Percentiles rank a stretch among this genome's conserved stretches.
Conservation (phyloP, 305 asterid species). For the Fraxinus sp. region DNA sequence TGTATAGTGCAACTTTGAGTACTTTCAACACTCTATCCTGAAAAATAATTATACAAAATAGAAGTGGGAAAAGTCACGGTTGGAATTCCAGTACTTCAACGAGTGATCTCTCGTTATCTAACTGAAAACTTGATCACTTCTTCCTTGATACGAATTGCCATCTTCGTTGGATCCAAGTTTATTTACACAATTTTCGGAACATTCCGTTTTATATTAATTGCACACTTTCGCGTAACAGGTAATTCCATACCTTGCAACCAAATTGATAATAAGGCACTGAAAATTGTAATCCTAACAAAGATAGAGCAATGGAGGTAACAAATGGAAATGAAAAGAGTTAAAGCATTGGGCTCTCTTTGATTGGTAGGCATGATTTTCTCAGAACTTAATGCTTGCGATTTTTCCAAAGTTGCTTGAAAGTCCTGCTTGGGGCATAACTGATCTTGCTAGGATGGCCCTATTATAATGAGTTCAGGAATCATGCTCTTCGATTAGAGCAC, state of each 20-base stretch:
- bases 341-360: not conserved
- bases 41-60: not conserved
- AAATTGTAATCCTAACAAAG: not conserved
- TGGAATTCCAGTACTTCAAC: not conserved
- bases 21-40: not conserved
- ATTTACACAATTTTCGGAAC: not conserved
- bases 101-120: not conserved
- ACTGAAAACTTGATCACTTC: not conserved
- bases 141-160: not conserved
- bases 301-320: not conserved
- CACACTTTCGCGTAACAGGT: not conserved
- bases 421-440: not conserved
- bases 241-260: not conserved
- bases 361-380: not conserved
- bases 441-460: not conserved
- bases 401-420: not conserved
- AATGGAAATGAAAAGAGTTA: not conserved
- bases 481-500: not conserved
- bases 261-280: not conserved
- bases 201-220: not conserved
- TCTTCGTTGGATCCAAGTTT: not conserved
- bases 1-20: not conserved
- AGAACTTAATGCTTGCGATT: not conserved
- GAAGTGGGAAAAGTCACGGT: not conserved
- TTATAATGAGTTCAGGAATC: not conserved